Evolutionary conservation across 805 yeast genomes (phyloP), one percentile per base, ranked within the genome.

Genomic region (Candida nonsorbophila): DNA sequence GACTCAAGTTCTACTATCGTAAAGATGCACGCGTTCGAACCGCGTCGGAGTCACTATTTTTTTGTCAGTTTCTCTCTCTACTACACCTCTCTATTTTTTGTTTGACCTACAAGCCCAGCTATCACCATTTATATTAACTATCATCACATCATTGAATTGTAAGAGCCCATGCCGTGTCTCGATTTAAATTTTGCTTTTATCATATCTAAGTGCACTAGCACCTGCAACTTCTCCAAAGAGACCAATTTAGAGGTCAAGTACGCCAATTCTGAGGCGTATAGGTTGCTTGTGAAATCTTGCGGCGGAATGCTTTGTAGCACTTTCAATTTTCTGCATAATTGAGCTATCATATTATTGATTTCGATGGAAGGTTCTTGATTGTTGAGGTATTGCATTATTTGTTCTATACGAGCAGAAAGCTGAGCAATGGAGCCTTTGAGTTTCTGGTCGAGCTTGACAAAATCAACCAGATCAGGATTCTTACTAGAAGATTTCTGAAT

Each of bases 211-310:
- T n/a, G n/a, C 6, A 48, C 33, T 25, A 41, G 43, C 7, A 36
- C 24, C 27, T 45, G 44, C 17, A 49, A 34, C 7, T 35, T 37
- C 10, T 51, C 52, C 10, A 55, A 32, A 5, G 49, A 42, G 1
- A 49, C 35, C 13, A 57, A 30, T 32, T 63, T 58, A 12, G 54
- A 42, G 1, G 62, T 51, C 6, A 63, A 27, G 14, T 62, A 37
- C 11, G 57, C 40, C 21, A 63, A 34, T 13, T 56, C 57, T 3
- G 55, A 38, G 1, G 58, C 26, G 17, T 47, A 40, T 14, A 56
- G 37, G 27, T 48, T 37, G 32, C n/a, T 2, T 23, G 5, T 17
- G 16, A 10, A 27, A 24, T 25, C 8, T 29, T 14, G 11, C 13
- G 8, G 4, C 9, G 4, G 15, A 13, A 10, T 23, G 7, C 14